phyloP scores from a whole-genome alignment of 257 asterid species.

The Gentiana macrophylla region DNA sequence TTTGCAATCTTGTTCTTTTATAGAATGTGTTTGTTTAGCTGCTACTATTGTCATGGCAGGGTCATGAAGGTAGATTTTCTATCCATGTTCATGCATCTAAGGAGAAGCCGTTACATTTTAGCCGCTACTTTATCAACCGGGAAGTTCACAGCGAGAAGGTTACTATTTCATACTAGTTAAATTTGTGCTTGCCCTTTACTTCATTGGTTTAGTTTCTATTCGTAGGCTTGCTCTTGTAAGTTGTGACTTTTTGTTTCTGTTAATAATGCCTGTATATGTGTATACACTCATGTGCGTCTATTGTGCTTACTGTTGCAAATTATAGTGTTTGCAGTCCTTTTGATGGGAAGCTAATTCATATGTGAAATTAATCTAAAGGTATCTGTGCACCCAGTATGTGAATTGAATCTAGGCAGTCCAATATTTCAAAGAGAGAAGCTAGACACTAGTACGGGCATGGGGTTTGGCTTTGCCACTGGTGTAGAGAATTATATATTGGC shows the following conservation, averaged over 20 bases:
- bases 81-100: constrained; percentile 95
- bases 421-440: too few relatives aligned
- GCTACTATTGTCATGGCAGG: constrained; percentile 36
- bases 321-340: too few relatives aligned
- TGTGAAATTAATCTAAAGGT: too few relatives aligned
- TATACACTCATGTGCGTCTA: too few relatives aligned
- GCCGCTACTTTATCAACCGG: constrained; percentile 86
- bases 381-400: too few relatives aligned
- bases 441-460: too few relatives aligned
- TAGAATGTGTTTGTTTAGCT: neutral
- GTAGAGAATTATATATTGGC: too few relatives aligned
- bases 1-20: too few relatives aligned
- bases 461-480: too few relatives aligned
- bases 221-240: neutral
- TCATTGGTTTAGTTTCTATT: neutral
- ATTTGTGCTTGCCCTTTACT: neutral
- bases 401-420: too few relatives aligned
- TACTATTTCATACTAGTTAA: constrained; percentile 5
- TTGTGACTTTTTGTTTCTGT: neutral
- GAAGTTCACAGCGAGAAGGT: constrained; percentile 95
- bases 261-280: neutral
- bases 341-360: too few relatives aligned
- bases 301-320: too few relatives aligned
- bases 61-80: constrained; percentile 93
- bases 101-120: constrained; percentile 88